A percentile compares a stretch with the other conserved stretches of the same genome.
These are phyloP conservation scores for Penicillium sp. DNA, from an alignment of 2,329 filamentous ascomycete genomes.

Conservation along the genomic window DNA sequence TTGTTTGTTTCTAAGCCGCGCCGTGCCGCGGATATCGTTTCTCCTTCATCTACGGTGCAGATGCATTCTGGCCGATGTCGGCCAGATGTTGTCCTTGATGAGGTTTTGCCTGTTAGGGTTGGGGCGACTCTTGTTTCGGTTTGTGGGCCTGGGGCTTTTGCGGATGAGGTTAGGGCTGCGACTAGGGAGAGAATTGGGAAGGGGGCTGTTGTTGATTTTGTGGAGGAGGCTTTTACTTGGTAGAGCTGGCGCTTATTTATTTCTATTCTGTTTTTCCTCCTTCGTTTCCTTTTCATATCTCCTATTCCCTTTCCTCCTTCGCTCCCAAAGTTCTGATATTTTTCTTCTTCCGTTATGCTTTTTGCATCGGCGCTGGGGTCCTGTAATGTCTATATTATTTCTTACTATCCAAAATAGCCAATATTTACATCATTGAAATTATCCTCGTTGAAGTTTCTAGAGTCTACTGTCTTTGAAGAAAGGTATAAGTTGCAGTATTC, in stretches of 20 bases:
- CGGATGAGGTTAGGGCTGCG: conserved; percentile 63
- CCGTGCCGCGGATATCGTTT: conserved; percentile 57
- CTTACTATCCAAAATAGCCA: no score
- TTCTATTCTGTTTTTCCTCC: no score
- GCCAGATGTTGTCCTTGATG: conserved; percentile 59
- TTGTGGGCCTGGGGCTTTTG: conserved; percentile 66
- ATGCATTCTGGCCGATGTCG: conserved; percentile 66
- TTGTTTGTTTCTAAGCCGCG: conserved; percentile 67
- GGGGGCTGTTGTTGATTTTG: conserved; percentile 62
- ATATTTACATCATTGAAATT: background rate
- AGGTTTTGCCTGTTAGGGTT: conserved; percentile 58
- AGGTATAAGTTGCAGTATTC: no score
- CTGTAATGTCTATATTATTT: background rate
- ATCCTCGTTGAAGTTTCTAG: no score
- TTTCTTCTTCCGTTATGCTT: background rate
- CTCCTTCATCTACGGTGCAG: conserved; percentile 61
- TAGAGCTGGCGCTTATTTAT: no score
- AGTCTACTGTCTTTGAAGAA: no score
- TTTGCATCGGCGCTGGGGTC: background rate
- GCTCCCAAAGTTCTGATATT: background rate
- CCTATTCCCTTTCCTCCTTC: background rate
- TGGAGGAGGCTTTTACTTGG: conserved; percentile 70
- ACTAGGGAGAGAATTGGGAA: conserved; percentile 56
- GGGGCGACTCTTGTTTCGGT: conserved; percentile 66
- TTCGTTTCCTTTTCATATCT: background rate